These are phyloP conservation scores for Spergularia bocconei DNA, from an alignment of 148 eudicot species.

Conservation along the genomic window DNA sequence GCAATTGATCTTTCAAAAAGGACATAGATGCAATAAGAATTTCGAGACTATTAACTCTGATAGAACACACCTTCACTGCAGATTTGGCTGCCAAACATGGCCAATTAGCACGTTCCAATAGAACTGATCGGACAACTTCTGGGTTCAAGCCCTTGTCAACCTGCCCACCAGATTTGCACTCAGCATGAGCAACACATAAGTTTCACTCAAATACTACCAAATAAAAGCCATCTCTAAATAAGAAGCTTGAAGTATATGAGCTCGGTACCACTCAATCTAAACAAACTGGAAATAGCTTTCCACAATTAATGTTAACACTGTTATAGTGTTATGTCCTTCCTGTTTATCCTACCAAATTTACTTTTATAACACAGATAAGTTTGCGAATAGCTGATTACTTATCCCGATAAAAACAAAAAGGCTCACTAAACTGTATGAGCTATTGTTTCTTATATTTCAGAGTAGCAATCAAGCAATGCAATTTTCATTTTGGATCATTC, in stretches of 20 bases:
- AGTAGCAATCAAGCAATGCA: too few relatives aligned
- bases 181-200: slow-evolving; percentile 14
- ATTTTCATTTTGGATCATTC: not conserved
- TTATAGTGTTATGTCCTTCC: not conserved
- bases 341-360: not conserved
- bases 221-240: not conserved
- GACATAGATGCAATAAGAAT: not conserved
- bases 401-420: too few relatives aligned
- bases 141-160: slow-evolving; percentile 89
- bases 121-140: slow-evolving; percentile 88
- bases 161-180: slow-evolving; percentile 41
- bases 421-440: too few relatives aligned
- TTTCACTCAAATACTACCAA: not conserved
- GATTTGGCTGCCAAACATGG: slow-evolving; percentile 86
- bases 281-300: not conserved
- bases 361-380: not conserved
- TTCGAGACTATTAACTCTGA: not conserved
- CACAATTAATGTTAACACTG: not conserved
- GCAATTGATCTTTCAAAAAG: not conserved
- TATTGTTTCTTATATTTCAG: too few relatives aligned
- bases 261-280: not conserved
- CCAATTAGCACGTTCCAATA: slow-evolving; percentile 70
- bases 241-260: not conserved
- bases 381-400: not conserved
- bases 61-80: slow-evolving; percentile 54